A percentile compares a stretch with the other conserved stretches of the same genome.
These are phyloP conservation scores for Kazachstania africana DNA, from an alignment of 805 yeast genomes.

Conservation along the genomic window DNA sequence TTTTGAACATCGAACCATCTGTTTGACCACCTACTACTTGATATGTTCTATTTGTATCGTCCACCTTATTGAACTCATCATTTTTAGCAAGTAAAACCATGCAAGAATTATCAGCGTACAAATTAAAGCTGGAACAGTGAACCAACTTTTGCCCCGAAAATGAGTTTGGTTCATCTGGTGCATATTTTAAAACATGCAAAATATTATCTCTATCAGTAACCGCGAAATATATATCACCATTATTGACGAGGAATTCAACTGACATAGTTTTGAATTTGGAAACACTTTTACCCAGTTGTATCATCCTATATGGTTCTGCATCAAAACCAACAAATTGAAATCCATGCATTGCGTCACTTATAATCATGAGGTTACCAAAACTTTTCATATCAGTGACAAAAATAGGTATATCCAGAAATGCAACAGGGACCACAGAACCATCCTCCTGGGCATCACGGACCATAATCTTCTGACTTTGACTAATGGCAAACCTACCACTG, in stretches of 20 bases:
- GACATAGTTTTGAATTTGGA: conserved; percentile 45
- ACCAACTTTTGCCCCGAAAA: conserved; percentile 67
- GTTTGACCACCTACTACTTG: conserved; percentile 60
- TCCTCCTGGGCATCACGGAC: conserved; percentile 80
- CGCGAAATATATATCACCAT: conserved; percentile 54
- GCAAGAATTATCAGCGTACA: conserved; percentile 49
- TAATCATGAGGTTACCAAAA: conserved; percentile 66
- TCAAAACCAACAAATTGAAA: conserved; percentile 81
- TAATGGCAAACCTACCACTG: conserved; percentile 69
- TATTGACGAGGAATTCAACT: conserved; percentile 57
- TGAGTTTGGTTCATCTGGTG: conserved; percentile 84
- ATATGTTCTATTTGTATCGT: conserved; percentile 25
- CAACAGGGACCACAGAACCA: conserved; percentile 81
- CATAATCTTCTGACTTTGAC: conserved; percentile 74
- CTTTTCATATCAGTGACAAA: conserved; percentile 71
- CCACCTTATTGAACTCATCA: conserved; percentile 22
- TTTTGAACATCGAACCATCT: conserved; percentile 70
- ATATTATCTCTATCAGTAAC: conserved; percentile 57
- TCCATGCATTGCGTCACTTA: conserved; percentile 67
- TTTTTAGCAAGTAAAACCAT: conserved; percentile 34
- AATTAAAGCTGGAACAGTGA: conserved; percentile 56
- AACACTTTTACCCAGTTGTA: conserved; percentile 64
- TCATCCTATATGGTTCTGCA: conserved; percentile 87
- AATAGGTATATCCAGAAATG: conserved; percentile 78
- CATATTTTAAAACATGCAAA: conserved; percentile 69